A percentile compares a stretch with the other conserved stretches of the same genome.
Conservation (phyloP, 208 protist genomes). For the Lotmaria passim region DNA sequence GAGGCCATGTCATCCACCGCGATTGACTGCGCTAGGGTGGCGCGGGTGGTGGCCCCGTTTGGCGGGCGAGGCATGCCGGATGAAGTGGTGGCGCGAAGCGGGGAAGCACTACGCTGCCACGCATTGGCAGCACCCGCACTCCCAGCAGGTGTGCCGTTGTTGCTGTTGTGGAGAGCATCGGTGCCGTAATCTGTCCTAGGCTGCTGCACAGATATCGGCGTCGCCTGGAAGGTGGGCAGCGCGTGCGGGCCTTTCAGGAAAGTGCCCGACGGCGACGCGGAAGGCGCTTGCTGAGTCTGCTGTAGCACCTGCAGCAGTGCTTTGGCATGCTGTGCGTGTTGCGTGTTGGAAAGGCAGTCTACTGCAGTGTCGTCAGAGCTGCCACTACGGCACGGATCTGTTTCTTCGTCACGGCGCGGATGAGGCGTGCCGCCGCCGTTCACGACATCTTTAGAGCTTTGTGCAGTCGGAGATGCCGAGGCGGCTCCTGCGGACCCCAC, state of each 20-base stretch:
- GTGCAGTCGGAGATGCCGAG: not conserved
- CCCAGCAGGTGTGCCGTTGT: not conserved
- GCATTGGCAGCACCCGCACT: not conserved
- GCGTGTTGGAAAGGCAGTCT: not conserved
- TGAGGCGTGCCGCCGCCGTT: too few species aligned
- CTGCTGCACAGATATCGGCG: slow-evolving; percentile 1
- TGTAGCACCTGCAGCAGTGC: slow-evolving; percentile 1
- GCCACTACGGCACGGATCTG: slow-evolving; percentile 1
- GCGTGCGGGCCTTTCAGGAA: not conserved
- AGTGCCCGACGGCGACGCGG: not conserved
- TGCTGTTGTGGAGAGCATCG: too few species aligned
- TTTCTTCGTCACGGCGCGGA: not conserved
- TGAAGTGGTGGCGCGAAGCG: not conserved
- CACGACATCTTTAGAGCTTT: too few species aligned
- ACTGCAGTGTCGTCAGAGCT: not conserved
- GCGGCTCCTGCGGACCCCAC: not conserved
- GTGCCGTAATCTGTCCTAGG: too few species aligned
- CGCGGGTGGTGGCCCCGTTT: not conserved
- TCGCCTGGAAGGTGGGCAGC: slow-evolving; percentile 11
- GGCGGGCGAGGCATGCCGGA: not conserved
- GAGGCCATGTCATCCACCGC: not conserved
- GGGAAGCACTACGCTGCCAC: not conserved
- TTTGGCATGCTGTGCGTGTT: slow-evolving; percentile 6
- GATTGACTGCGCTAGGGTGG: not conserved
- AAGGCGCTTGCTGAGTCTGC: slow-evolving; percentile 16